Evolutionary conservation across 163 green algal genomes (phyloP).

Genomic region (Scenedesmus sp.): DNA sequence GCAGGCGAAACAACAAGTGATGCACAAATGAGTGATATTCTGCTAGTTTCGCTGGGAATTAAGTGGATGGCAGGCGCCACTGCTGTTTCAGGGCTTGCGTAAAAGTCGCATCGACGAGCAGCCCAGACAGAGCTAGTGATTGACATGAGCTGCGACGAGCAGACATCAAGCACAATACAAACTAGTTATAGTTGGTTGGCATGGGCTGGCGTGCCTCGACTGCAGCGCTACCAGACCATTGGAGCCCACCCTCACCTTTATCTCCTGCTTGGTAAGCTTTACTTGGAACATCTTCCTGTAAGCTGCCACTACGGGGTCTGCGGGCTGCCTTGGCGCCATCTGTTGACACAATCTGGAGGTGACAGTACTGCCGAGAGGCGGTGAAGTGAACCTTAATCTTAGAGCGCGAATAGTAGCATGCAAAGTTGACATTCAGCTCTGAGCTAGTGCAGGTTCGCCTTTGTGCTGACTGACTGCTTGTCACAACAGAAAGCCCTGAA

Average conservation of each 20-base stretch:
- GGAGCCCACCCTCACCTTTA: slow-evolving; percentile 12
- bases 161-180: neutral
- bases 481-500: neutral
- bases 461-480: no score
- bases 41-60: no score
- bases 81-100: neutral
- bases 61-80: neutral
- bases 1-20: neutral
- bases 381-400: neutral
- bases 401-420: no score
- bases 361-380: neutral
- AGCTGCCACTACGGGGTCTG: neutral
- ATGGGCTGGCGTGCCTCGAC: neutral
- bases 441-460: no score
- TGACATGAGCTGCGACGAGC: neutral
- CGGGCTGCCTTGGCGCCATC: slow-evolving; percentile 14
- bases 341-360: neutral
- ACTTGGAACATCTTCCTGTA: slow-evolving; percentile 24
- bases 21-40: neutral
- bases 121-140: neutral
- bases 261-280: slow-evolving; percentile 32
- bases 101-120: neutral
- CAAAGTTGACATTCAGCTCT: neutral
- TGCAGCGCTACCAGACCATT: neutral
- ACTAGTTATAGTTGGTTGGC: neutral